These are phyloP conservation scores for Tetrahymena malaccensis DNA, from an alignment of 73 alveolate species.

Conservation along the genomic window DNA sequence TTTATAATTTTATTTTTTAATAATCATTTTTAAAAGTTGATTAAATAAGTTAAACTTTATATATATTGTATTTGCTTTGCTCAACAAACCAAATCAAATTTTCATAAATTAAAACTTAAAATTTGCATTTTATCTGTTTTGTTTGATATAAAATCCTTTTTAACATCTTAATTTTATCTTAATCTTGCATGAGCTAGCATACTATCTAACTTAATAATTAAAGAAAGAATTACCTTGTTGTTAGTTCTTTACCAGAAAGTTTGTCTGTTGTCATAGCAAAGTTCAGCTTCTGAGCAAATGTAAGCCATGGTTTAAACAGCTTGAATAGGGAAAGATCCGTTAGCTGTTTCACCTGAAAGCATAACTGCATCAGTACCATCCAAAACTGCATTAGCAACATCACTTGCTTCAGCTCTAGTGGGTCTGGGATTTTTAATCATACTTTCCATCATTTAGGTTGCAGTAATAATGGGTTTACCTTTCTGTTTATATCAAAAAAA, in stretches of 20 bases:
- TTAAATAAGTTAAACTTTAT: too few species aligned
- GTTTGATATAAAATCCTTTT: too few species aligned
- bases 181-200: conserved; percentile 18
- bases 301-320: conserved; percentile 76
- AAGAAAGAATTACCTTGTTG: conserved; percentile 44
- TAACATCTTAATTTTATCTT: background rate
- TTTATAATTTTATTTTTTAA: background rate
- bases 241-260: conserved; percentile 34
- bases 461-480: conserved; percentile 94
- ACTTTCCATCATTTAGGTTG: conserved; percentile 98
- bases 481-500: background rate
- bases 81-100: too few species aligned
- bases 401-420: conserved; percentile 98
- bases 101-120: too few species aligned
- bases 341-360: conserved; percentile 98
- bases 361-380: conserved; percentile 96
- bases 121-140: too few species aligned
- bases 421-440: conserved; percentile 97
- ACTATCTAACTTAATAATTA: background rate
- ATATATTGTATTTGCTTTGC: too few species aligned
- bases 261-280: conserved; percentile 19
- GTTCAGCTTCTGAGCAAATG: conserved; percentile 73
- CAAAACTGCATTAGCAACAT: conserved; percentile 94
- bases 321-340: conserved; percentile 74
- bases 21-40: too few species aligned